phyloP scores from a whole-genome alignment of 768 basidiomycete genomes.

The Serendipita vermifera region DNA sequence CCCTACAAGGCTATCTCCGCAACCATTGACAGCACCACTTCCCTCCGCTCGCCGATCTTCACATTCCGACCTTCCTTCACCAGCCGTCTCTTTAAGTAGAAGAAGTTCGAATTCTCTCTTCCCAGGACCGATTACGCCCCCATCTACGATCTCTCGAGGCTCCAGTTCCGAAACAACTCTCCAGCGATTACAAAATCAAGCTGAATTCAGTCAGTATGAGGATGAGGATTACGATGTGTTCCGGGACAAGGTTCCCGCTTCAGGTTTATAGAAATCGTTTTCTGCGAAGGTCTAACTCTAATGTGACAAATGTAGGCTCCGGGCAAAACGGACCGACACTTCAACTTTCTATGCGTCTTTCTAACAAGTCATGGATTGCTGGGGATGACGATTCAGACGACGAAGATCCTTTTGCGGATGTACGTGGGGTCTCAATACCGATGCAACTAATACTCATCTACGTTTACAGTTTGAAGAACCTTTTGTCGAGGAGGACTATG shows the following conservation, averaged over 20 bases:
- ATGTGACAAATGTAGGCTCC: conserved; percentile 25
- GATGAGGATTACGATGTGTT: conserved; percentile 93
- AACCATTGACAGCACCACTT: conserved; percentile 56
- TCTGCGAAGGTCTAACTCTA: conserved; percentile 6
- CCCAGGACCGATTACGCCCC: background rate
- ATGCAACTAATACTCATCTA: too few relatives aligned
- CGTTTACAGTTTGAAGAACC: conserved; percentile 74
- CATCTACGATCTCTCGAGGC: background rate
- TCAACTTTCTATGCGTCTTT: conserved; percentile 73
- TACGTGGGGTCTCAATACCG: too few relatives aligned
- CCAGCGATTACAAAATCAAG: conserved; percentile 34
- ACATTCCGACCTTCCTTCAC: conserved; percentile 33
- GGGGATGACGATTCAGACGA: conserved; percentile 61
- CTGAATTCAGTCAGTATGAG: conserved; percentile 77
- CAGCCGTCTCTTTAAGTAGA: conserved; percentile 15
- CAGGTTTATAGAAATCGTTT: conserved; percentile 34
- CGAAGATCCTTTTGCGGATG: conserved; percentile 94
- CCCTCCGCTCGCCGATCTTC: conserved; percentile 41
- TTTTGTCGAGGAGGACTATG: conserved; percentile 81
- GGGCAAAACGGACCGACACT: conserved; percentile 60
- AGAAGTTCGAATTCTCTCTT: background rate
- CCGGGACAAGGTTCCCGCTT: conserved; percentile 64
- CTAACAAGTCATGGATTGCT: conserved; percentile 77
- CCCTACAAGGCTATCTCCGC: conserved; percentile 32
- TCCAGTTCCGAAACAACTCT: background rate